A percentile compares a stretch with the other conserved stretches of the same genome.
Evolutionary conservation across 352 stramenopile genomes (phyloP).

Genomic region (Globisporangium nodosum): DNA sequence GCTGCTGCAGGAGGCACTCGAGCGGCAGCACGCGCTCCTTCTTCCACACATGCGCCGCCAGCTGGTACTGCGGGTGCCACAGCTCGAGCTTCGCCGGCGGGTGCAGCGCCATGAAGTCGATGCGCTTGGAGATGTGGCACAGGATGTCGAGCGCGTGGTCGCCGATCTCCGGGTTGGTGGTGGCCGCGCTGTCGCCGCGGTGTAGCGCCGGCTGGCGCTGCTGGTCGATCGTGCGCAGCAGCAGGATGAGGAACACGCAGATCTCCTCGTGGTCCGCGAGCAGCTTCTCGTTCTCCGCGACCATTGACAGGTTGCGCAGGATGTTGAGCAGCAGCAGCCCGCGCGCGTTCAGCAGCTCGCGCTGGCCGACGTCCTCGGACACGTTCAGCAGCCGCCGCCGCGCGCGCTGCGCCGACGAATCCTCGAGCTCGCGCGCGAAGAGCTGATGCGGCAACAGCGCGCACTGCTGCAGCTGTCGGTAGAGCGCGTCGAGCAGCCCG

Average conservation of each 20-base stretch:
- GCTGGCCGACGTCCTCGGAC: slow-evolving; percentile 30
- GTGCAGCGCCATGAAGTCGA: slow-evolving; percentile 64
- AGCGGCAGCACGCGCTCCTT: slow-evolving; percentile 52
- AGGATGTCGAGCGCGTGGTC: slow-evolving; percentile 75
- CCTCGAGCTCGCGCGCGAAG: slow-evolving; percentile 9
- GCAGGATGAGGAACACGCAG: slow-evolving; percentile 57
- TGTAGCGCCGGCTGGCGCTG: background rate
- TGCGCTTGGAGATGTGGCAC: slow-evolving; percentile 60
- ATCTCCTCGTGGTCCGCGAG: slow-evolving; percentile 64
- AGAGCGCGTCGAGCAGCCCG: slow-evolving; percentile 66
- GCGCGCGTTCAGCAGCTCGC: slow-evolving; percentile 49
- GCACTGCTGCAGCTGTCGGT: slow-evolving; percentile 56
- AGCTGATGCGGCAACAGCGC: slow-evolving; percentile 36
- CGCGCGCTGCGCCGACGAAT: slow-evolving; percentile 8
- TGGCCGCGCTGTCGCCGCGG: too few species aligned
- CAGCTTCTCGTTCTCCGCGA: slow-evolving; percentile 61
- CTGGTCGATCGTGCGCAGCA: slow-evolving; percentile 33
- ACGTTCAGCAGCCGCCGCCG: slow-evolving; percentile 44
- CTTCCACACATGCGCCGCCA: slow-evolving; percentile 55
- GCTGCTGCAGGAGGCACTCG: slow-evolving; percentile 54
- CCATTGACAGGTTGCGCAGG: slow-evolving; percentile 69
- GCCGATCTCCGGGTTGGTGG: slow-evolving; percentile 29
- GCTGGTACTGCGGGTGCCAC: slow-evolving; percentile 57
- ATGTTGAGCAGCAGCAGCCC: slow-evolving; percentile 68
- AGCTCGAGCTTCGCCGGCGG: slow-evolving; percentile 43